phyloP scores from a whole-genome alignment of 306 rosid species.

The Lathyrus aphaca region DNA sequence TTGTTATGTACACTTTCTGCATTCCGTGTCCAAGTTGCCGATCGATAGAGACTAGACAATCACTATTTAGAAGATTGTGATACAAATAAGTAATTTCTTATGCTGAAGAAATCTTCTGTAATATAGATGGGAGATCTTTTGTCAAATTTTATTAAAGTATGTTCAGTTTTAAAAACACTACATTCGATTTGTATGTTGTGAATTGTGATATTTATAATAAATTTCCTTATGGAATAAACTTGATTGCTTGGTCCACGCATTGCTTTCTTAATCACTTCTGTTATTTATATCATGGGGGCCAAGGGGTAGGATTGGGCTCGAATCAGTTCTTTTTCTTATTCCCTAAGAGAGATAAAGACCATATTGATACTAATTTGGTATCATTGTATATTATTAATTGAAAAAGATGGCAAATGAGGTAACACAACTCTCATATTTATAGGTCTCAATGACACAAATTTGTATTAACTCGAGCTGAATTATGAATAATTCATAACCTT shows the following conservation, averaged over 20 bases:
- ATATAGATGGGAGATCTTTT: slow-evolving; percentile 29
- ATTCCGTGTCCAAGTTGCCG: slow-evolving; percentile 36
- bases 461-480: no score
- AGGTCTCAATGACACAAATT: no score
- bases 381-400: no score
- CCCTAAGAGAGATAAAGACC: no score
- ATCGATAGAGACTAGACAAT: slow-evolving; percentile 38
- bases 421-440: no score
- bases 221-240: slow-evolving; percentile 27
- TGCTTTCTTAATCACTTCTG: neutral
- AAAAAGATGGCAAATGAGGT: no score
- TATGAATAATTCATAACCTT: no score
- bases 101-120: slow-evolving; percentile 34
- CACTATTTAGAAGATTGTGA: slow-evolving; percentile 44
- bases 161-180: slow-evolving; percentile 26
- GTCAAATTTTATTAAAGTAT: slow-evolving; percentile 35
- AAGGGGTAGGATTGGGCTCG: neutral
- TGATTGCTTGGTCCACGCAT: neutral
- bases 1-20: slow-evolving; percentile 47
- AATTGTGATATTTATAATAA: slow-evolving; percentile 32
- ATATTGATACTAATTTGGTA: no score
- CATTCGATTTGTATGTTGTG: slow-evolving; percentile 35
- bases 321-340: no score
- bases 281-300: neutral
- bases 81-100: slow-evolving; percentile 38